Evolutionary conservation across 73 alveolate species (phyloP).

Genomic region (Paramecium octaurelia): DNA sequence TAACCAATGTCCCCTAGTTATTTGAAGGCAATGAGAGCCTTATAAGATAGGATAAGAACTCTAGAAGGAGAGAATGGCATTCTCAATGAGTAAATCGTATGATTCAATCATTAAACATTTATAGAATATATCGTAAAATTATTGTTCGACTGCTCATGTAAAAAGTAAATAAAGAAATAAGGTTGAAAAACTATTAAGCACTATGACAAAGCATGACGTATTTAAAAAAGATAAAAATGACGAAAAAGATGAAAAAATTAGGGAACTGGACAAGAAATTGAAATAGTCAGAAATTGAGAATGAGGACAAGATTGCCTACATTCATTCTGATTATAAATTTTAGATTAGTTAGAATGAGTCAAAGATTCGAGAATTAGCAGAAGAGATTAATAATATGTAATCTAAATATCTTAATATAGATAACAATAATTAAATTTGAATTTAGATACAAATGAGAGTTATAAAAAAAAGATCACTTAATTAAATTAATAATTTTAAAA

Average conservation of each 20-base stretch:
- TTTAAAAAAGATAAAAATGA: background rate
- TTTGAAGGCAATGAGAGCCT: slow-evolving; percentile 20
- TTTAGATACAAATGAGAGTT: background rate
- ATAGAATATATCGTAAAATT: slow-evolving; percentile 3
- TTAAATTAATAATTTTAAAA: background rate
- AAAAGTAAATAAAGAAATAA: background rate
- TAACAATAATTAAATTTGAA: background rate
- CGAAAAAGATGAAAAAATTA: background rate
- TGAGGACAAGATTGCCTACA: background rate
- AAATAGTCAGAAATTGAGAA: background rate
- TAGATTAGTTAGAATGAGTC: background rate
- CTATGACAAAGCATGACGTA: background rate
- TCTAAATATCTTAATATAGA: background rate
- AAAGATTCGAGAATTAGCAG: background rate
- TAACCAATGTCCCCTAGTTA: slow-evolving; percentile 30
- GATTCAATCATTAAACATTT: background rate
- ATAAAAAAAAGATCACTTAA: background rate
- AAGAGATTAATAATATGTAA: background rate
- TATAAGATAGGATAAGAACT: slow-evolving; percentile 3
- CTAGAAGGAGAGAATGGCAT: slow-evolving; percentile 3
- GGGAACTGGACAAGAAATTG: background rate
- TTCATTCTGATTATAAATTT: slow-evolving; percentile 4
- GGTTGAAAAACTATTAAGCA: background rate
- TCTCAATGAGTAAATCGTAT: background rate
- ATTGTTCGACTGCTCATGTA: background rate